Evolutionary conservation across 306 rosid genomes (phyloP).

Genomic region (Cercis canadensis): DNA sequence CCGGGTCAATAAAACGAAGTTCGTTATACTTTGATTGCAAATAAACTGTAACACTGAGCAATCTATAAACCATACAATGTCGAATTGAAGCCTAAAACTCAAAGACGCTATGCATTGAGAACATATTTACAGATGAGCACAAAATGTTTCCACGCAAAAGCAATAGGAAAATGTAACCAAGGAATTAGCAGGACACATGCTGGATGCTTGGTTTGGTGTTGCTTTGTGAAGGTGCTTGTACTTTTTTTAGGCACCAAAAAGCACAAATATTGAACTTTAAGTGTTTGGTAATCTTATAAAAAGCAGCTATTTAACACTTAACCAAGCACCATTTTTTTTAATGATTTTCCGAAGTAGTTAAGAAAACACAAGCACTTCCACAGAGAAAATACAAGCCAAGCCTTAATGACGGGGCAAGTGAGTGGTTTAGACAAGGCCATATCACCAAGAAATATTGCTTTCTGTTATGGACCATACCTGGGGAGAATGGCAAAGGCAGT

Average conservation of each 20-base stretch:
- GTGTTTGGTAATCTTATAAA: too few relatives aligned
- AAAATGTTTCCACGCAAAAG: conserved; percentile 1
- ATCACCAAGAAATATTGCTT: neutral
- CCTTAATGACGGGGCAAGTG: neutral
- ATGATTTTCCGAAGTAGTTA: too few relatives aligned
- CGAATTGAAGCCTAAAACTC: conserved; percentile 2
- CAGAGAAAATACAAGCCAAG: neutral
- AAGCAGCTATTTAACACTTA: too few relatives aligned
- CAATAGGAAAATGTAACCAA: neutral
- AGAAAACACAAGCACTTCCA: too few relatives aligned
- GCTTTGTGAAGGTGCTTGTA: too few relatives aligned
- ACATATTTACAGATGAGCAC: neutral
- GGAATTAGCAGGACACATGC: too few relatives aligned
- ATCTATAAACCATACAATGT: neutral
- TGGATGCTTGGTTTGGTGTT: too few relatives aligned
- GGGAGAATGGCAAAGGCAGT: neutral
- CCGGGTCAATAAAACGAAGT: neutral
- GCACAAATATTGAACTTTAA: too few relatives aligned
- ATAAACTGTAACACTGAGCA: neutral
- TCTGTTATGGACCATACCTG: neutral
- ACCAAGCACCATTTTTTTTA: too few relatives aligned
- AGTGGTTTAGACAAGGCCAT: neutral
- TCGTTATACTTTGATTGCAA: neutral
- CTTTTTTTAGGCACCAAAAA: too few relatives aligned
- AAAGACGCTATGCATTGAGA: neutral